Evolutionary conservation across 2,329 filamentous ascomycete species (phyloP), one percentile per base, ranked within the genome.

Genomic region (Ascochyta rabiei): DNA sequence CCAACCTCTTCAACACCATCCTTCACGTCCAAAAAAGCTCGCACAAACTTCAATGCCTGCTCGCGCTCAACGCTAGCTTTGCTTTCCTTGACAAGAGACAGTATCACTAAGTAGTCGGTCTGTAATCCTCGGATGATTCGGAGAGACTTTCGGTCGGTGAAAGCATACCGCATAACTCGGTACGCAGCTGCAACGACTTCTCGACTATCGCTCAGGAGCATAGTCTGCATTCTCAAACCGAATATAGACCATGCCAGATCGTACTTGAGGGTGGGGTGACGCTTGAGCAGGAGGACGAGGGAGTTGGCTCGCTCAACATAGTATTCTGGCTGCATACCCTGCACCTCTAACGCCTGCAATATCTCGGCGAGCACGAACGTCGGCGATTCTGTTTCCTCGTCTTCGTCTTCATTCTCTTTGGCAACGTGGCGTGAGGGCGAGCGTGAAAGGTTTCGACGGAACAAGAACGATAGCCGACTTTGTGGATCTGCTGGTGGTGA

Each of bases 11-110:
- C 84, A 8, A 96, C 88, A 10, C 95, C 95, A 59, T 92, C 91
- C 71, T 97, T 97, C 61, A 98, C 91, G 71, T 99, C 95, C 2
- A 99, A 80, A 69, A 99, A 99, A 9, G 93, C 91, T 55, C 95
- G 86, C 23, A 98, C 88, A 72, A 99, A 97, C 73, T 99, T 99
- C 67, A 99, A 80, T 12, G 95, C 95, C 76, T 99, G 95, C 75
- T 99, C 95, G 48, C 96, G 86, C 78, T 99, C 95, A 16, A 99
- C 90, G 64, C 93, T 93, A n/a, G 93, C 91, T 75, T 97, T 98
- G 69, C 90, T 89, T 73, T 98, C 95, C 72, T 98, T 98, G 61
- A 96, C 91, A 30, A 99, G 80, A 0, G 95, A 98, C 67, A 93
- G 82, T 34, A 96, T 91, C 24, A 97, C 93, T 18, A 98, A 81